Conservation (phyloP, 139 green algal genomes). For the Nannochloris sp. region DNA sequence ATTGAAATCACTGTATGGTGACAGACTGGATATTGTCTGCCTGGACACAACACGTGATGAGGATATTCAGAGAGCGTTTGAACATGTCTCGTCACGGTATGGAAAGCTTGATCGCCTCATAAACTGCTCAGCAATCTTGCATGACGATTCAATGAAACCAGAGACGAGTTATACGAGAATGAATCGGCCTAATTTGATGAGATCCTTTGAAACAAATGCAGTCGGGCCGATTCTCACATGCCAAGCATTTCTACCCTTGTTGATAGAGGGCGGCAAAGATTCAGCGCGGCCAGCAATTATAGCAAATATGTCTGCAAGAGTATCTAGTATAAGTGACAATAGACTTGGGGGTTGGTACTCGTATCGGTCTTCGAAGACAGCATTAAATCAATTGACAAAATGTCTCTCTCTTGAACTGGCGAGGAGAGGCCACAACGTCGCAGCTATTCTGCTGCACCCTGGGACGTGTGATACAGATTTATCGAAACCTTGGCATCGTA, state of each 20-base stretch:
- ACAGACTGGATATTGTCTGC: slow-evolving; percentile 35
- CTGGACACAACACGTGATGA: slow-evolving; percentile 47
- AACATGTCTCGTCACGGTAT: neutral
- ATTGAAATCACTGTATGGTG: slow-evolving; percentile 21
- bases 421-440: slow-evolving; percentile 40
- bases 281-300: slow-evolving; percentile 36
- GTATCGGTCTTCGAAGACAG: slow-evolving; percentile 64
- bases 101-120: slow-evolving; percentile 47
- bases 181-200: slow-evolving; percentile 29
- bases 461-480: slow-evolving; percentile 75
- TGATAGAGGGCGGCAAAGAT: slow-evolving; percentile 22
- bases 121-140: slow-evolving; percentile 61
- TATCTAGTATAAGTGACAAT: slow-evolving; percentile 68
- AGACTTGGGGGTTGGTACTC: slow-evolving; percentile 74
- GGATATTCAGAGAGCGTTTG: slow-evolving; percentile 33
- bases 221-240: slow-evolving; percentile 64
- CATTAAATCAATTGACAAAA: slow-evolving; percentile 76
- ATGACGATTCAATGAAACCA: slow-evolving; percentile 45
- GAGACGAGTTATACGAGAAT: slow-evolving; percentile 60
- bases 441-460: slow-evolving; percentile 65
- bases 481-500: slow-evolving; percentile 62
- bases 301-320: slow-evolving; percentile 64
- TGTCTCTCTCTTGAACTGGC: slow-evolving; percentile 57
- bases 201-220: slow-evolving; percentile 54
- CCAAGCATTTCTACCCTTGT: slow-evolving; percentile 43